Conservation (phyloP, 2,329 filamentous ascomycete genomes). For the Venturia pyrina region DNA sequence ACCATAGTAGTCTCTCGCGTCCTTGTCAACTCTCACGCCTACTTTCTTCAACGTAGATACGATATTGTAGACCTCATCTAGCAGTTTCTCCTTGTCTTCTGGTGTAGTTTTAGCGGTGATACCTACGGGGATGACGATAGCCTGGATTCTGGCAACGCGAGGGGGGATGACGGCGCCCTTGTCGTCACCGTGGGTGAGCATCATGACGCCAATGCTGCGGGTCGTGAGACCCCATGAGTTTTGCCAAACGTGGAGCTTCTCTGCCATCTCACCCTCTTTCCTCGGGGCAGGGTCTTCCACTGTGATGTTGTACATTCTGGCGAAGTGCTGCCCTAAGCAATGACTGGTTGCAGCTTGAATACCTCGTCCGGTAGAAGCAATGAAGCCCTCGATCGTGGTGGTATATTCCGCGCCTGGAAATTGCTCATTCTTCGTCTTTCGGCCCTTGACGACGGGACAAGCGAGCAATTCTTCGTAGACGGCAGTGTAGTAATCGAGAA, state of each 20-base stretch:
- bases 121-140: slow-evolving; percentile 82
- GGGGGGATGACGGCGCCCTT: slow-evolving; percentile 91
- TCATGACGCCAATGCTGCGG: slow-evolving; percentile 95
- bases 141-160: slow-evolving; percentile 76
- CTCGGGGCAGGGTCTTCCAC: slow-evolving; percentile 78
- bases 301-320: slow-evolving; percentile 97
- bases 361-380: slow-evolving; percentile 87
- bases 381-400: slow-evolving; percentile 93
- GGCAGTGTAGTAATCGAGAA: slow-evolving; percentile 83
- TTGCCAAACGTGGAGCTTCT: slow-evolving; percentile 83
- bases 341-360: slow-evolving; percentile 96
- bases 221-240: slow-evolving; percentile 99
- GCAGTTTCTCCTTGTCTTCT: slow-evolving; percentile 67
- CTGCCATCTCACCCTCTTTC: slow-evolving; percentile 49
- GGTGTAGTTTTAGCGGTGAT: slow-evolving; percentile 79
- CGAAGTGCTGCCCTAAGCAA: slow-evolving; percentile 93
- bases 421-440: slow-evolving; percentile 96
- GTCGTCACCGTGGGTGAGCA: slow-evolving; percentile 95
- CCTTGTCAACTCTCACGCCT: slow-evolving; percentile 68
- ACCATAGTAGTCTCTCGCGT: slow-evolving; percentile 73
- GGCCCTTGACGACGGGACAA: slow-evolving; percentile 85
- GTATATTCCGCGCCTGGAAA: slow-evolving; percentile 96
- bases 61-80: slow-evolving; percentile 65
- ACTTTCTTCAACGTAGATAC: slow-evolving; percentile 58
- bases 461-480: slow-evolving; percentile 92